Conservation (phyloP, 208 protist genomes). For the Leishmania aethiopica region DNA sequence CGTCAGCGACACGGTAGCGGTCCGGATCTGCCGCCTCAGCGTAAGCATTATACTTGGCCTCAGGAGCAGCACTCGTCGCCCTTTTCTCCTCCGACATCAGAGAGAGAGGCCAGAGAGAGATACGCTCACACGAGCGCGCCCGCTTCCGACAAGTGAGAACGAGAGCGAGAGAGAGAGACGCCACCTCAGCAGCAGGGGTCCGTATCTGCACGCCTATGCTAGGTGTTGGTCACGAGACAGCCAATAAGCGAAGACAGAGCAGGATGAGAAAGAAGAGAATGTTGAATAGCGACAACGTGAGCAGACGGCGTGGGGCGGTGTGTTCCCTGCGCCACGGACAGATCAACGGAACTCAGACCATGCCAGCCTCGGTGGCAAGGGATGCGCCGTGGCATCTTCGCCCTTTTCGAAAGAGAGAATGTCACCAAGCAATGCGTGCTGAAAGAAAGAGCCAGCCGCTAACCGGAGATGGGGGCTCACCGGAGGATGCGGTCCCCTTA, state of each 20-base stretch:
- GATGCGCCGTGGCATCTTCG: background rate
- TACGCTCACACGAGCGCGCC: background rate
- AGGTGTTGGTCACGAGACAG: background rate
- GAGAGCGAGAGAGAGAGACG: background rate
- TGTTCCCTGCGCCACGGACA: background rate
- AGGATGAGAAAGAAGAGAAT: background rate
- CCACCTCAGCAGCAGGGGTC: background rate
- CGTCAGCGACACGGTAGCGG: conserved; percentile 66
- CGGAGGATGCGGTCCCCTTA: background rate
- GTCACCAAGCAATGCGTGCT: background rate
- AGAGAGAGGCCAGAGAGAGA: background rate
- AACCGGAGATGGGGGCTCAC: background rate
- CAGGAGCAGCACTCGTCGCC: background rate
- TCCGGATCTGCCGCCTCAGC: conserved; percentile 58
- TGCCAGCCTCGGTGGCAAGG: background rate
- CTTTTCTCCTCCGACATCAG: background rate
- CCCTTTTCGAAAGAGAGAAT: background rate
- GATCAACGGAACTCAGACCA: background rate
- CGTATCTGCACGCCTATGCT: background rate
- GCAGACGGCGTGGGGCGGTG: background rate
- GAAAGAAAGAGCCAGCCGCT: background rate
- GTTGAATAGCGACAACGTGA: background rate
- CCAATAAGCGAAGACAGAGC: background rate
- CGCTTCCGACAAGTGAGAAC: background rate
- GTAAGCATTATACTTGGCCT: conserved; percentile 40